phyloP scores from a whole-genome alignment of 768 basidiomycete species.

The Leccinum aurantiacum region DNA sequence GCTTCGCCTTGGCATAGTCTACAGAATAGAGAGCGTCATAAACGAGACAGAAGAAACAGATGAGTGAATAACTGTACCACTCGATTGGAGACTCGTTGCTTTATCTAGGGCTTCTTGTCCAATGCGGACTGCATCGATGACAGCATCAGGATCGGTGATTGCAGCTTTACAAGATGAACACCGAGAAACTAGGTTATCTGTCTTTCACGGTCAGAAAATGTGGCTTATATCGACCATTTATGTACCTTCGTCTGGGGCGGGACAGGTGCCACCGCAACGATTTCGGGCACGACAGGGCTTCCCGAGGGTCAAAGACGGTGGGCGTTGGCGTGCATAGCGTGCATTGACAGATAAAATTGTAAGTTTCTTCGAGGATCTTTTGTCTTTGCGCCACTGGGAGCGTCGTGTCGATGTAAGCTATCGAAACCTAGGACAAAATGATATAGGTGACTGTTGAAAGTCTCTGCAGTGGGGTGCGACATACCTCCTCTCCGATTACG shows the following conservation, averaged over 20 bases:
- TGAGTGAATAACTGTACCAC: conserved; percentile 41
- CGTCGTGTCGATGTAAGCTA: conserved; percentile 84
- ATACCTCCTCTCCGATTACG: conserved; percentile 65
- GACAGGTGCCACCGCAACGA: conserved; percentile 62
- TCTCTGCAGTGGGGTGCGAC: conserved; percentile 1
- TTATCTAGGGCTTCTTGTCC: conserved; percentile 77
- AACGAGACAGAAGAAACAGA: neutral
- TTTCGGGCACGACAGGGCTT: conserved; percentile 67
- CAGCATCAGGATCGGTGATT: conserved; percentile 48
- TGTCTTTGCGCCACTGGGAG: conserved; percentile 58
- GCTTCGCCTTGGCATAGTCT: conserved; percentile 63
- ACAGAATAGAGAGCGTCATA: neutral
- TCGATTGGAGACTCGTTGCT: conserved; percentile 59
- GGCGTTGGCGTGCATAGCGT: conserved; percentile 43
- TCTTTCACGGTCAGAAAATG: neutral
- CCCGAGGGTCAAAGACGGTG: conserved; percentile 56
- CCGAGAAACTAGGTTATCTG: conserved; percentile 48
- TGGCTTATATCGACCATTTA: neutral
- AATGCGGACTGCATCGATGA: conserved; percentile 63
- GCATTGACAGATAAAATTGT: conserved; percentile 78
- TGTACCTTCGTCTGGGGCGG: conserved; percentile 62
- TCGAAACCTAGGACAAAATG: conserved; percentile 56
- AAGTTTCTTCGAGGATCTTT: conserved; percentile 61
- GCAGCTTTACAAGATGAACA: conserved; percentile 57
- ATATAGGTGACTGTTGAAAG: neutral